A percentile compares a stretch with the other conserved stretches of the same genome.
phyloP scores from a whole-genome alignment of 805 yeast genomes.

The Ogataea nonfermentans region DNA sequence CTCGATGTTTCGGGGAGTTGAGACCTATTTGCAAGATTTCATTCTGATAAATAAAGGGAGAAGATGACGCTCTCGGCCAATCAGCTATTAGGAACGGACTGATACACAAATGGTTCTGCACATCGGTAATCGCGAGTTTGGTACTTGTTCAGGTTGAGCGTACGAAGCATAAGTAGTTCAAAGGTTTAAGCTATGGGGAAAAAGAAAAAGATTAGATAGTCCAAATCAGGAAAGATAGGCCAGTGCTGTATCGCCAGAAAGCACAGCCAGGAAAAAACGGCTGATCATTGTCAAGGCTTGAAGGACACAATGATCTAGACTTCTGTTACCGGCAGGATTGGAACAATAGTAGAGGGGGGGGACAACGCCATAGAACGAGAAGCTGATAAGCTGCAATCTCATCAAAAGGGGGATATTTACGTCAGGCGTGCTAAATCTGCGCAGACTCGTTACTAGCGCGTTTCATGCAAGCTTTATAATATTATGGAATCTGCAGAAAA shows the following conservation, averaged over 20 bases:
- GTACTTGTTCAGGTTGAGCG: background rate
- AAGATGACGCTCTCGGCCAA: background rate
- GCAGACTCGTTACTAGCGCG: constrained; percentile 5
- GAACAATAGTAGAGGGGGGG: too few relatives aligned
- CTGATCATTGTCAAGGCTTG: background rate
- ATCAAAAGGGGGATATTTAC: background rate
- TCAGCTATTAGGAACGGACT: background rate
- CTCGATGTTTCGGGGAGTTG: too few relatives aligned
- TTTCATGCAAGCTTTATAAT: background rate
- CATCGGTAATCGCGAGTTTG: background rate
- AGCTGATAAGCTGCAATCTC: background rate
- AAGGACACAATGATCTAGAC: constrained; percentile 1
- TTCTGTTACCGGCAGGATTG: background rate
- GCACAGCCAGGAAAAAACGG: constrained; percentile 1
- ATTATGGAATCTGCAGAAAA: background rate
- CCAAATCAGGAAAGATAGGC: background rate
- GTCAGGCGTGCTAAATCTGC: background rate
- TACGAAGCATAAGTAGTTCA: too few relatives aligned
- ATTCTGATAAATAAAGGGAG: too few relatives aligned
- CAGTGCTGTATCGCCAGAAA: too few relatives aligned
- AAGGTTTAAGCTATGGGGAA: too few relatives aligned
- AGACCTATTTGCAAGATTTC: too few relatives aligned
- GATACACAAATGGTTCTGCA: background rate
- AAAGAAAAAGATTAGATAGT: background rate
- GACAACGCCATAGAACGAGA: background rate